Evolutionary conservation across 2,329 filamentous ascomycete species (phyloP).

Genomic region (Boeremia exigua): DNA sequence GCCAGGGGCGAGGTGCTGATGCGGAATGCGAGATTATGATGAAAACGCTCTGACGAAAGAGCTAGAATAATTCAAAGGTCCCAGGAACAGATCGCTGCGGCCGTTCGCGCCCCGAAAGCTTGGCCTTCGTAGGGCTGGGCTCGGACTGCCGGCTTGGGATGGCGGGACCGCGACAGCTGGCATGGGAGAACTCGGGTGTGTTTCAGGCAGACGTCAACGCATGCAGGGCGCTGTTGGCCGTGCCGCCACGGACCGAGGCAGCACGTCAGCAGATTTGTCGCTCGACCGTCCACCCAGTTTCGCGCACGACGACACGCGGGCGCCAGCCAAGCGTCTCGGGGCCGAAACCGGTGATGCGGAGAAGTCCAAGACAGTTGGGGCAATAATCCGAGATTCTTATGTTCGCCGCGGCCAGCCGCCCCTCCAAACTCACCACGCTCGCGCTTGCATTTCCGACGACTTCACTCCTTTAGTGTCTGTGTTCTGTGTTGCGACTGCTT

Average conservation of each 20-base stretch:
- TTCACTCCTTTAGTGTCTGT: conserved; percentile 9
- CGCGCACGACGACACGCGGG: conserved; percentile 1
- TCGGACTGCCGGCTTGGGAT: conserved; percentile 3
- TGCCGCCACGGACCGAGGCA: conserved; percentile 1
- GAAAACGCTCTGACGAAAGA: conserved; percentile 25
- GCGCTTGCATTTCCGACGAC: not conserved
- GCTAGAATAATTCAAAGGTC: conserved; percentile 6
- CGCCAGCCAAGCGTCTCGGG: not conserved
- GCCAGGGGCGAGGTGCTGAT: conserved; percentile 8
- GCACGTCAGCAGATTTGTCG: conserved; percentile 1
- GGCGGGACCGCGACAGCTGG: conserved; percentile 3
- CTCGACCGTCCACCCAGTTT: not conserved
- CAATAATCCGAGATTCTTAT: not conserved
- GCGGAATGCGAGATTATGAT: conserved; percentile 24
- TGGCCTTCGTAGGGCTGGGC: conserved; percentile 5
- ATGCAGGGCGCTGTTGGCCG: not conserved
- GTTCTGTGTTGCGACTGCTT: not conserved
- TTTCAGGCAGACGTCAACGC: conserved; percentile 12
- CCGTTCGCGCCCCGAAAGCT: conserved; percentile 12
- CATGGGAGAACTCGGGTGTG: conserved; percentile 5
- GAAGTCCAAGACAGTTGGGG: not conserved
- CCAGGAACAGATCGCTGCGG: conserved; percentile 19
- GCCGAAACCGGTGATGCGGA: conserved; percentile 5
- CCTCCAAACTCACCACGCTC: conserved; percentile 1
- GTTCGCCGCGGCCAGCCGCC: conserved; percentile 2